A percentile compares a stretch with the other conserved stretches of the same genome.
Evolutionary conservation across 1,284 basidiomycete genomes (phyloP).

Genomic region (Agaricales sp.): DNA sequence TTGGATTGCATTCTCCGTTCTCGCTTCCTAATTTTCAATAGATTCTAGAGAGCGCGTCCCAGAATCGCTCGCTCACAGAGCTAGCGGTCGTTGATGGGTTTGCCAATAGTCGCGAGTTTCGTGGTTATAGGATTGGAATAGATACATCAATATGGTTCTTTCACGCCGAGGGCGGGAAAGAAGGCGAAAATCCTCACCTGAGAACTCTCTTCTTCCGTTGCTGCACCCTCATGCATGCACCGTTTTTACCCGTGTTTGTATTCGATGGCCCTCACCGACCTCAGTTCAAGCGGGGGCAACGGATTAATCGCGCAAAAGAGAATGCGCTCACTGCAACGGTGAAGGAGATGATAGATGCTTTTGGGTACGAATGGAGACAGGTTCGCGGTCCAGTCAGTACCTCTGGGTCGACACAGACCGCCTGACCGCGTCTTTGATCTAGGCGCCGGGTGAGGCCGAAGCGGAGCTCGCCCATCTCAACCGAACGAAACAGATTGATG

Average conservation of each 20-base stretch:
- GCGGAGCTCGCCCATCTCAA: conserved; percentile 91
- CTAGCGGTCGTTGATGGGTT: conserved; percentile 65
- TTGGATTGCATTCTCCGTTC: too few relatives aligned
- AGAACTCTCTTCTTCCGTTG: conserved; percentile 70
- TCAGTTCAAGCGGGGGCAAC: conserved; percentile 71
- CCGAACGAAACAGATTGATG: conserved; percentile 75
- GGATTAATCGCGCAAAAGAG: conserved; percentile 43
- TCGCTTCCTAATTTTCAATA: conserved; percentile 22
- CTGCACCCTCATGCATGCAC: conserved; percentile 63
- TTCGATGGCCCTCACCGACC: conserved; percentile 90
- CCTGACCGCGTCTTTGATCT: conserved; percentile 1
- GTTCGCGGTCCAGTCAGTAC: conserved; percentile 39
- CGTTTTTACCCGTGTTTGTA: conserved; percentile 84
- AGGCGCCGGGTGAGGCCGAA: conserved; percentile 92
- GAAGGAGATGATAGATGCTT: conserved; percentile 77
- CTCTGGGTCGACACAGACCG: not conserved
- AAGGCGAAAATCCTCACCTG: conserved; percentile 72
- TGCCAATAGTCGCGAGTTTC: conserved; percentile 41
- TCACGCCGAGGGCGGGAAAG: conserved; percentile 61
- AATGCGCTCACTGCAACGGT: conserved; percentile 60
- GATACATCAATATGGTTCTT: conserved; percentile 81
- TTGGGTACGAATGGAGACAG: conserved; percentile 81
- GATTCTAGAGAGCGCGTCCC: conserved; percentile 55
- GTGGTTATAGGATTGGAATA: conserved; percentile 66
- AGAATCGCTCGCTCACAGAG: conserved; percentile 55